These are phyloP conservation scores for Auxenochlorella pyrenoidosa DNA, from an alignment of 139 green algal species.

Conservation along the genomic window DNA sequence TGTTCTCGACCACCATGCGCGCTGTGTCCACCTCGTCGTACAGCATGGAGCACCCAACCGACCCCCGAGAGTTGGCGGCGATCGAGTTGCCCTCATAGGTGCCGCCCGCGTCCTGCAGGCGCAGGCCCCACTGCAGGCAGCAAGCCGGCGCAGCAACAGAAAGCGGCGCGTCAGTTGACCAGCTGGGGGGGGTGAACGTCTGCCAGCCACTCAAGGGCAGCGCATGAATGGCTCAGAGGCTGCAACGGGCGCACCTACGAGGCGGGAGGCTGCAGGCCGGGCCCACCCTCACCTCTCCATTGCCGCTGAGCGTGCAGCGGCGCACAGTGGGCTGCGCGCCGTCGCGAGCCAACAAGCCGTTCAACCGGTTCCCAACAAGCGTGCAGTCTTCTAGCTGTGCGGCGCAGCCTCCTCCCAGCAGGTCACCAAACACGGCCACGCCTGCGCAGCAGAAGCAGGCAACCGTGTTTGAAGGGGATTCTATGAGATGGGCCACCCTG, in stretches of 20 bases:
- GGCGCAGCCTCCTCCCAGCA: conserved; percentile 23
- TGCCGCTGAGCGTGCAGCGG: background rate
- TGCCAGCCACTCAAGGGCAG: no score
- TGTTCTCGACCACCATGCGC: conserved; percentile 25
- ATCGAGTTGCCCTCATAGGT: conserved; percentile 10
- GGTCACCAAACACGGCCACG: conserved; percentile 55
- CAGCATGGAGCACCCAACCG: conserved; percentile 11
- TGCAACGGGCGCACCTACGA: no score
- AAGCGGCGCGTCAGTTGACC: no score
- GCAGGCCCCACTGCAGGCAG: conserved; percentile 1
- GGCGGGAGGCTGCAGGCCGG: no score
- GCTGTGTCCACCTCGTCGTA: conserved; percentile 32
- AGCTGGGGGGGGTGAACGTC: no score
- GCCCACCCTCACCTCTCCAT: conserved; percentile 6
- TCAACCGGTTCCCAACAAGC: conserved; percentile 43
- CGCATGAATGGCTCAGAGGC: no score
- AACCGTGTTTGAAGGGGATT: no score
- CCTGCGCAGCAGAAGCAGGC: background rate
- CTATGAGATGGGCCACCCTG: no score
- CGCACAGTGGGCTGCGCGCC: conserved; percentile 33
- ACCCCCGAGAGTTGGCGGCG: conserved; percentile 17
- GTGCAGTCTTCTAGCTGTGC: conserved; percentile 33
- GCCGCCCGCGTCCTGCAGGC: conserved; percentile 20
- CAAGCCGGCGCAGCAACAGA: no score
- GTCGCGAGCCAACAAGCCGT: conserved; percentile 53